These are phyloP conservation scores for Syzygium aromaticum DNA, from an alignment of 345 rosid genomes.

Conservation along the genomic window DNA sequence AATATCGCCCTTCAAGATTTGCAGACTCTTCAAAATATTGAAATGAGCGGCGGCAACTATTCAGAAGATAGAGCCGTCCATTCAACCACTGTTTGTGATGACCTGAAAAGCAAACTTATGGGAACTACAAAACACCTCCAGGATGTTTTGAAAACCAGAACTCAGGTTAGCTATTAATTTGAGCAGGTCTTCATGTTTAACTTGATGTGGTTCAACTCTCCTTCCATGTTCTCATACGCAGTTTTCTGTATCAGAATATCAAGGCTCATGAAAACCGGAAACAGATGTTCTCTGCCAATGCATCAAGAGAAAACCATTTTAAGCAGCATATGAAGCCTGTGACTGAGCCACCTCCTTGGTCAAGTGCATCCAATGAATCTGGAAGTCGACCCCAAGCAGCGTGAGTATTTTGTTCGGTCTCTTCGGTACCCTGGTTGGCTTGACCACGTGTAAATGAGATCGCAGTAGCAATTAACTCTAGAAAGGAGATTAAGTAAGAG, in stretches of 20 bases:
- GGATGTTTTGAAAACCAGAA: constrained; percentile 72
- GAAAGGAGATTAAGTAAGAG: not conserved
- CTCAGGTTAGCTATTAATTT: constrained; percentile 41
- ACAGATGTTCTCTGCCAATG: constrained; percentile 66
- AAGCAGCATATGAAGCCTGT: constrained; percentile 32
- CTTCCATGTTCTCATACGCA: not conserved
- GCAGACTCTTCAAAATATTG: constrained; percentile 71
- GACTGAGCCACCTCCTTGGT: constrained; percentile 90
- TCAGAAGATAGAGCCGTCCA: constrained; percentile 73
- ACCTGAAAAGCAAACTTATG: constrained; percentile 78
- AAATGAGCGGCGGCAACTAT: constrained; percentile 62
- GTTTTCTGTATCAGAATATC: constrained; percentile 45
- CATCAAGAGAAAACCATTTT: constrained; percentile 45
- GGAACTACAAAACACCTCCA: constrained; percentile 74
- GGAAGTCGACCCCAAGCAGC: constrained; percentile 29
- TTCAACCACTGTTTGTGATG: constrained; percentile 74
- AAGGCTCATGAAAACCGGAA: constrained; percentile 89
- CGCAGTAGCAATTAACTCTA: not conserved
- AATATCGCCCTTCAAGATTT: constrained; percentile 72
- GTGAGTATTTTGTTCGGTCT: constrained; percentile 26
- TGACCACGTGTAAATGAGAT: not conserved
- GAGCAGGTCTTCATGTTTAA: not conserved
- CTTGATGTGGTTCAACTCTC: not conserved
- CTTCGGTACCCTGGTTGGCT: not conserved
- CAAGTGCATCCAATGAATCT: constrained; percentile 37